Evolutionary conservation across 371 early-diverging fungal species (phyloP), one percentile per base, ranked within the genome.

Genomic region (Blakeslea trispora): DNA sequence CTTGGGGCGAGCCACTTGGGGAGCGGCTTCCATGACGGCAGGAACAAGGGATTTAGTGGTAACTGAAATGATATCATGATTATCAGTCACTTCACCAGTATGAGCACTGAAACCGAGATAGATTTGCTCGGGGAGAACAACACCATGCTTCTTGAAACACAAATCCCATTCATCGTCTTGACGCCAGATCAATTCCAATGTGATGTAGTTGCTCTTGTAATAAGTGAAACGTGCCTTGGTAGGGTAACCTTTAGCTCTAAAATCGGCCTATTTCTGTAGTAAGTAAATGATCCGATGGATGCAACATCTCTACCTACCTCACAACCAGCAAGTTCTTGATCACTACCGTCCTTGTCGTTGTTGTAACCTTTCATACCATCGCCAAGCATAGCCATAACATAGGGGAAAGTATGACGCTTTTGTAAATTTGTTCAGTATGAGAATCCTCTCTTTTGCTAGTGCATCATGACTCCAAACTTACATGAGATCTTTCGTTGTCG

Each of bases 81-180:
- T 86, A 64, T 93, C 89, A 35, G 85, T 79, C 31, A 95, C 86
- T 51, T 92, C 95, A 53, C 98, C 98, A 0, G 98, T 98, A 41
- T 85, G 83, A 7, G 96, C 91, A 41, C 90, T 82, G 76, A 96
- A 97, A 10, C 96, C 96, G 18, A 97, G 75, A 71, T 92, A 96
- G 15, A 85, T 79, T 47, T 76, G 65, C 2, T 72, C 58, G 0
- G 97, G 96, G 57, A 98, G 72, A 21, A 73, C 72, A 18, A 94
- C 83, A 59, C 93, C 83, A 22, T 71, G 59, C 23, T 50, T 35
- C 63, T 80, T 84, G 76, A 98, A 94, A 73, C 98, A 98, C 21
- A 78, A 68, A n/a, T 83, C 83, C 88, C 88, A 96, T 35, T 70
- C 68, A 48, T 84, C 87, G 65, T 84, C 83, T 19, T 77, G 85